phyloP scores from a whole-genome alignment of 345 rosid genomes.

The Lepidium africanum region DNA sequence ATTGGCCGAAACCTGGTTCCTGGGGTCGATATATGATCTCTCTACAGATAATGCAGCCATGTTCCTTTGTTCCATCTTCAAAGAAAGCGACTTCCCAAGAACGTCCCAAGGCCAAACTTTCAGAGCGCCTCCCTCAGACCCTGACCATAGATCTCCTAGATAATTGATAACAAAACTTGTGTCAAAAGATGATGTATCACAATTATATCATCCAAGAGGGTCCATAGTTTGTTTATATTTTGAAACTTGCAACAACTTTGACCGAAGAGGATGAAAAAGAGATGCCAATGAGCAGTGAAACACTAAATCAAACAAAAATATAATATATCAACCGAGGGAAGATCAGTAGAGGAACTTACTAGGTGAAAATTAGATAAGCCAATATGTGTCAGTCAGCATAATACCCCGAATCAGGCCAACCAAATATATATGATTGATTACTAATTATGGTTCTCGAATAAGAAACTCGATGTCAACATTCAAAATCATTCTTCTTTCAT shows the following conservation, averaged over 20 bases:
- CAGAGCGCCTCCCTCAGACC: conserved; percentile 76
- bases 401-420: background rate
- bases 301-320: background rate
- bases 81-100: conserved; percentile 56
- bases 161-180: conserved; percentile 6
- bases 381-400: background rate
- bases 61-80: conserved; percentile 49
- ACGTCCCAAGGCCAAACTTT: conserved; percentile 89
- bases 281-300: background rate
- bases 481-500: background rate
- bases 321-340: background rate
- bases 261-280: background rate
- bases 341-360: background rate
- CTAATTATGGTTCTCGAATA: background rate
- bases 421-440: background rate
- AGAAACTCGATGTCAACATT: background rate
- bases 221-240: background rate
- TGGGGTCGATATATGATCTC: conserved; percentile 75
- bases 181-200: background rate
- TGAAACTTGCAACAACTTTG: background rate
- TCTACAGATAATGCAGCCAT: conserved; percentile 62
- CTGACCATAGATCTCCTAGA: conserved; percentile 94
- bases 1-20: conserved; percentile 53
- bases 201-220: background rate
- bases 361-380: background rate